Evolutionary conservation across 371 early-diverging fungal genomes (phyloP), one percentile per base, ranked within the genome.

Genomic region (Actinomortierella wolfii): DNA sequence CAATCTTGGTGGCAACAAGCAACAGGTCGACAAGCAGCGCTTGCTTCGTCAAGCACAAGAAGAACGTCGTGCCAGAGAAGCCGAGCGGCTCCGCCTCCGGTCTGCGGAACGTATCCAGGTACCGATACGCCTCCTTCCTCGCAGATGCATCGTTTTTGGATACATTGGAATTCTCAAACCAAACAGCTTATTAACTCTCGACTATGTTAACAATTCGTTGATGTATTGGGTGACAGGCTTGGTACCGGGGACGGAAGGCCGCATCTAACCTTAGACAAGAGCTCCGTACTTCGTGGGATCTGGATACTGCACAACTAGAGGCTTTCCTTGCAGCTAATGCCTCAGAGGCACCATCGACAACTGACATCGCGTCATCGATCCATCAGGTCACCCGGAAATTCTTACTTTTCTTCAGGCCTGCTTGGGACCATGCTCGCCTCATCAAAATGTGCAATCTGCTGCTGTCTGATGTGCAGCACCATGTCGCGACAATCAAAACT

Each of bases 1-100:
- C 56, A 92, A 88, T 61, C 85, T 96, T 57, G 94, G 94, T 29
- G 94, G 94, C 1, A 79, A 79, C 20, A 83, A 78, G 24, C 71
- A 78, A 34, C 80, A 85, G 17, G 80, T 86, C 43, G 86, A 89
- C 64, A 90, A 88, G 52, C 80, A 82, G 29, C 80, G 81, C 2
- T 78, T 94, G 6, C 68, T 96, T 57, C 77, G 79, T 43, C 86
- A 88, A 61, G 89, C 92, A 0, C 93, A 93, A 67, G 82, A 80
- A 34, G 93, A 93, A 57, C 81, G 96, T 15, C 82, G 82, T 55
- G 77, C 78, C 39, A 76, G 96, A 68, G 94, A 94, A 56, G 73
- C 70, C 9, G 92, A 93, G 56, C 83, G 94, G 21, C 63, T 68
- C n/a, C 62, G 83, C 18, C 60, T 74, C 24, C 79, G 79, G 48